phyloP scores from a whole-genome alignment of 352 stramenopile species.

The Phytophthora aleatoria region DNA sequence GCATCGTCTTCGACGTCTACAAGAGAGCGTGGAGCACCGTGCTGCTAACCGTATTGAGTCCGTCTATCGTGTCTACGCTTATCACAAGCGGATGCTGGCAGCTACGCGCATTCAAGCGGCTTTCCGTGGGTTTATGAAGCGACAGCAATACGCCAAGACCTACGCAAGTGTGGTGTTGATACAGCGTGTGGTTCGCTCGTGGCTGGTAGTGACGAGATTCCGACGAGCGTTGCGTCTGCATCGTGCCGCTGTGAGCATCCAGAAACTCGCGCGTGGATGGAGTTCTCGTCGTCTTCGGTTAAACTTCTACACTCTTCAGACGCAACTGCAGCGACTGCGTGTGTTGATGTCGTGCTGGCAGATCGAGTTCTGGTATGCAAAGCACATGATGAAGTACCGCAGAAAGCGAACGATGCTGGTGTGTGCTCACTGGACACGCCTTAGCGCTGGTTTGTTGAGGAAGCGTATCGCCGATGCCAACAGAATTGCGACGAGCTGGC shows the following conservation, averaged over 20 bases:
- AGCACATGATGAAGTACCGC: slow-evolving; percentile 25
- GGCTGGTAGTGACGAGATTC: slow-evolving; percentile 20
- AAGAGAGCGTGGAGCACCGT: slow-evolving; percentile 33
- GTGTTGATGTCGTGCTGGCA: slow-evolving; percentile 51
- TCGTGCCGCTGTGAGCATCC: slow-evolving; percentile 41
- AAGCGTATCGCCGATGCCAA: slow-evolving; percentile 31
- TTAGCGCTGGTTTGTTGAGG: slow-evolving; percentile 33
- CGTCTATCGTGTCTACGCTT: slow-evolving; percentile 27
- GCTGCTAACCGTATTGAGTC: slow-evolving; percentile 41
- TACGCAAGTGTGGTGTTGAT: slow-evolving; percentile 16
- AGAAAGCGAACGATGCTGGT: slow-evolving; percentile 33
- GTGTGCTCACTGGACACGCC: slow-evolving; percentile 38
- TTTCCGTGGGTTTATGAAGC: slow-evolving; percentile 30
- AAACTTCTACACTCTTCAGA: slow-evolving; percentile 49
- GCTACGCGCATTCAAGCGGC: slow-evolving; percentile 35
- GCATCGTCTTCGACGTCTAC: slow-evolving; percentile 27
- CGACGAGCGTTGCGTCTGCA: slow-evolving; percentile 25
- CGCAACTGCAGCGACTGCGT: slow-evolving; percentile 42
- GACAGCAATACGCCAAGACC: slow-evolving; percentile 24
- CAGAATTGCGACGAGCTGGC: slow-evolving; percentile 45
- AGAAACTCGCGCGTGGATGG: slow-evolving; percentile 53
- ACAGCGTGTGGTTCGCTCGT: slow-evolving; percentile 27
- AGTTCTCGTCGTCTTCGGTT: slow-evolving; percentile 39
- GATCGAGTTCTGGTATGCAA: slow-evolving; percentile 57
- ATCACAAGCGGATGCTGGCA: slow-evolving; percentile 29